Base-by-base conservation (phyloP, 129 eudicot genomes). In the Calendula officinalis region DNA sequence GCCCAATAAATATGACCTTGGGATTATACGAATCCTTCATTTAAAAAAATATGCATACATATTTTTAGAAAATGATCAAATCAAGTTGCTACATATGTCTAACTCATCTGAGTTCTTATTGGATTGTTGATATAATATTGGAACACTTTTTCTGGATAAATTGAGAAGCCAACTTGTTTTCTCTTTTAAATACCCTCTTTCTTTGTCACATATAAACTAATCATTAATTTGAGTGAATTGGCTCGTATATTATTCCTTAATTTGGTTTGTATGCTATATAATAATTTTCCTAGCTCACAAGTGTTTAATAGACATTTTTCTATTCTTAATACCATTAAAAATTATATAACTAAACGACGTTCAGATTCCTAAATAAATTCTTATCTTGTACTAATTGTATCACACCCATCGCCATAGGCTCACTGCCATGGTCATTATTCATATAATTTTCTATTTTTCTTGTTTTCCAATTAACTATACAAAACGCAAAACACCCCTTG, bases 91-190 rank as follows among this genome's bases (percentile, higher is more conserved):
- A 46, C 17, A 11, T 16, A 16, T 46, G 51, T 45, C 3, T n/a
- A n/a, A 22, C 30, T 22, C 17, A 1, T 49, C 17, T 2, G 6
- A 8, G 54, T 49, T 17, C 3, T 49, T 49, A 14, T 34, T 56
- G 17, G 62, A 9, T 33, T 10, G 10, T 33, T n/a, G 27, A 17
- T 22, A 8, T 5, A 0, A 3, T 51, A 17, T 16, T 16, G 36
- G 57, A 51, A 52, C 57, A 46, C 51, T 46, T 46, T 22, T 35
- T 52, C 57, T 52, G 3, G 36, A 52, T 15, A 52, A 8, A 8
- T 22, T 27, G 57, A 27, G 57, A 52, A 52, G 36, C 57, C 57
- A 52, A 52, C 36, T 27, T 52, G 57, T 52, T 52, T n/a, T 22
- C 14, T 6, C 11, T 52, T 52, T 52, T 52, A 52, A 52, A 17